A percentile compares a stretch with the other conserved stretches of the same genome.
These are phyloP conservation scores for Diatrype stigma DNA, from an alignment of 2,329 filamentous ascomycete genomes.

Conservation along the genomic window DNA sequence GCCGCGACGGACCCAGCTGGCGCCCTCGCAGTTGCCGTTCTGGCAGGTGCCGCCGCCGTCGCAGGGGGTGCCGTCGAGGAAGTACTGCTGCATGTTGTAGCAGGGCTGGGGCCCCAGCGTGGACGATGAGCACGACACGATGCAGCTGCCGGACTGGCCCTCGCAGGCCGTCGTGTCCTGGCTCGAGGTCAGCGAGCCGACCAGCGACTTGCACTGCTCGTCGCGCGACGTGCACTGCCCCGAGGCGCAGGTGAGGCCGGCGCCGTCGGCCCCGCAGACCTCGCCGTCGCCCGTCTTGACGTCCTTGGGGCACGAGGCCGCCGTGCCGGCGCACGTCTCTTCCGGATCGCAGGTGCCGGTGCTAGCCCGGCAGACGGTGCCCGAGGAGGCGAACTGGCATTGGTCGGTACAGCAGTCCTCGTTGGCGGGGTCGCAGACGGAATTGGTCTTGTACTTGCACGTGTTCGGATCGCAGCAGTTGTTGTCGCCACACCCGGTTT, in stretches of 20 bases:
- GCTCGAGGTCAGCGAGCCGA: conserved; percentile 68
- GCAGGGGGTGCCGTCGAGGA: conserved; percentile 86
- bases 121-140: conserved; percentile 70
- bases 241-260: conserved; percentile 72
- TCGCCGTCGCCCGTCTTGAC: conserved; percentile 64
- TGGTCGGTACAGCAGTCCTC: conserved; percentile 71
- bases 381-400: conserved; percentile 64
- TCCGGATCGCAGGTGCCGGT: conserved; percentile 79
- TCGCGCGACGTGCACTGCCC: conserved; percentile 94
- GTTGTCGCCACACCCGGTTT: conserved; percentile 66
- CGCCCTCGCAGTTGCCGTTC: conserved; percentile 74
- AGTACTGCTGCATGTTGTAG: conserved; percentile 80
- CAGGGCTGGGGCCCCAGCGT: conserved; percentile 63
- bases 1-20: conserved; percentile 66
- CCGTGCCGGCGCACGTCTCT: conserved; percentile 74
- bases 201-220: conserved; percentile 79
- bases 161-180: conserved; percentile 82
- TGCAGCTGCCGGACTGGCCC: conserved; percentile 58
- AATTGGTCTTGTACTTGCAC: conserved; percentile 73
- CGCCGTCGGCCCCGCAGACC: conserved; percentile 61
- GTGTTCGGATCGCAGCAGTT: conserved; percentile 79
- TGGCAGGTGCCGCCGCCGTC: conserved; percentile 72
- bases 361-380: conserved; percentile 74
- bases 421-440: conserved; percentile 77
- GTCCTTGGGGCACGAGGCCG: conserved; percentile 72